These are phyloP conservation scores for Saccharomycopsis guyanensis DNA, from an alignment of 805 yeast genomes.

Conservation along the genomic window DNA sequence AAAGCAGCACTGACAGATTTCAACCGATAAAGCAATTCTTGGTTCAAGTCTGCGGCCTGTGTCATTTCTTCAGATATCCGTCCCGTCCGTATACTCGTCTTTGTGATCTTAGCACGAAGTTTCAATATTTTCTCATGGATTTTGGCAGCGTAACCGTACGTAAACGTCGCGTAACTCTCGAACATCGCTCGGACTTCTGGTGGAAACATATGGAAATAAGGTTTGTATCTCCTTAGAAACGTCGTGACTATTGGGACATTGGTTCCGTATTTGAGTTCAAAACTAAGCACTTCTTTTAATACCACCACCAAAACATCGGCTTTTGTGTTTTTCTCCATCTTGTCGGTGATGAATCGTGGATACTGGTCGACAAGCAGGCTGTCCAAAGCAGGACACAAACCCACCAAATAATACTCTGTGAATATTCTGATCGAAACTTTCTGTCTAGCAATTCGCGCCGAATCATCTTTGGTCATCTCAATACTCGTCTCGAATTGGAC, in stretches of 20 bases:
- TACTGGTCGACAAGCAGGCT: slow-evolving; percentile 34
- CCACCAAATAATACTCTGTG: slow-evolving; percentile 51
- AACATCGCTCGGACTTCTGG: slow-evolving; percentile 1
- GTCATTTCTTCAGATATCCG: slow-evolving; percentile 29
- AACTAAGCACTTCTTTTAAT: slow-evolving; percentile 38
- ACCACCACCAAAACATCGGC: slow-evolving; percentile 34
- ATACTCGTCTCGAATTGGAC: slow-evolving; percentile 17
- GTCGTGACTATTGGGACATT: slow-evolving; percentile 35
- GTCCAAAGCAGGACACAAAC: slow-evolving; percentile 33
- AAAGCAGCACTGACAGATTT: slow-evolving; percentile 35
- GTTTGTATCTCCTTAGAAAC: slow-evolving; percentile 39
- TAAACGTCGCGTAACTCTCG: slow-evolving; percentile 1
- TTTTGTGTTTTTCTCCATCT: slow-evolving; percentile 32
- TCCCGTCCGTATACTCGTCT: slow-evolving; percentile 5
- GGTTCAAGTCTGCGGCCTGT: slow-evolving; percentile 28
- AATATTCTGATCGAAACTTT: slow-evolving; percentile 43
- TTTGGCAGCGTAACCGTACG: slow-evolving; percentile 1
- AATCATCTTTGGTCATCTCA: slow-evolving; percentile 35
- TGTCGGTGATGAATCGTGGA: slow-evolving; percentile 36
- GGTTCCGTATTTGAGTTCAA: slow-evolving; percentile 31
- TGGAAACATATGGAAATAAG: not conserved
- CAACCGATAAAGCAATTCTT: slow-evolving; percentile 38
- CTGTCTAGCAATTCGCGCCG: slow-evolving; percentile 34
- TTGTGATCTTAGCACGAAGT: not conserved
- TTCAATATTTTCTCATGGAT: not conserved